Base-by-base conservation (phyloP, 768 basidiomycete genomes). In the Kondoa malvinella region DNA sequence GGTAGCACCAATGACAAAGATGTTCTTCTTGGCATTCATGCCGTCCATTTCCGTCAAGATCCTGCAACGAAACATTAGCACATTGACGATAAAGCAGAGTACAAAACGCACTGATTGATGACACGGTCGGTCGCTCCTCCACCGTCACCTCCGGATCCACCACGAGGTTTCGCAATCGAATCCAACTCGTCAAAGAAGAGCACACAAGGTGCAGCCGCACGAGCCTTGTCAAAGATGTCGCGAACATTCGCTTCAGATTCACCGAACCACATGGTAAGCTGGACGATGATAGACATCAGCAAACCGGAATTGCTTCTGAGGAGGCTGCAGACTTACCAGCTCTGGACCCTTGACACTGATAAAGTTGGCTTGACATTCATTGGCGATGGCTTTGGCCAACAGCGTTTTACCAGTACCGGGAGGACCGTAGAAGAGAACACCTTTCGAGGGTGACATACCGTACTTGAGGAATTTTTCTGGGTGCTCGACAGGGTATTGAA, bases 381-480 rank as follows among this genome's bases (percentile, higher is more conserved):
- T 92, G 73, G 95, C 95, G 76, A 97, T 96, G 69, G 95, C 95
- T 81, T 97, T 99, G 66, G 95, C 95, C 67, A 99, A 83, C 73
- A 99, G 77, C 26, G 95, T 99, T 81, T 99, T 99, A 88, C 95
- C 95, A 71, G 95, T 99, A 83, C 95, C 95, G 73, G 95, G 95
- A 77, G 95, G 95, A 58, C 95, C 95, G 78, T 97, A 99, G 84
- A 99, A 99, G 75, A 99, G 79, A 59, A 99, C 95, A 85, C 95
- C 95, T 81, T 97, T 97, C 34, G 91, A 94, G 2, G 95, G 94
- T 30, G 90, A 91, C 95, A 99, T 97, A 73, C 95, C 95, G 75
- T 99, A 99, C 82, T 99, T 99, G 87, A 99, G 82, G 91, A 97
- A 99, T 81, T 99, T 99, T 78, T 99, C 95, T 70, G 95, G 95